phyloP scores from a whole-genome alignment of 2,329 filamentous ascomycete genomes.

The Penicillium sp. region DNA sequence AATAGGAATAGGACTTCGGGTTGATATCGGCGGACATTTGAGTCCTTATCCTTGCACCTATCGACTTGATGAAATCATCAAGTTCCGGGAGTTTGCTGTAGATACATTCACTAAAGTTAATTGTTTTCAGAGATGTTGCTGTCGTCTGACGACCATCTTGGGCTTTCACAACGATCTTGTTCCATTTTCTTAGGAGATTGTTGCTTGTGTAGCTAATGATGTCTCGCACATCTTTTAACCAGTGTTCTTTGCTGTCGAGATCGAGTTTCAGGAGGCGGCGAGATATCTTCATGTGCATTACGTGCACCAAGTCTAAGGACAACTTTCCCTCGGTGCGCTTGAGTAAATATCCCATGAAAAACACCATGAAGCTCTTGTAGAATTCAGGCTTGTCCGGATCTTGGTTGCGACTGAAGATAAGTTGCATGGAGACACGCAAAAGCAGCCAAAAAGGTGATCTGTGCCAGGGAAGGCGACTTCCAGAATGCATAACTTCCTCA shows the following conservation, averaged over 20 bases:
- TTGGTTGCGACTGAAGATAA: slow-evolving; percentile 15
- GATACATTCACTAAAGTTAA: slow-evolving; percentile 15
- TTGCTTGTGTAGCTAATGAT: background rate
- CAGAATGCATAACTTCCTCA: slow-evolving; percentile 50
- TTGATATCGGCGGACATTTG: background rate
- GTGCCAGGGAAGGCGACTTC: slow-evolving; percentile 43
- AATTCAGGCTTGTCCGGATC: slow-evolving; percentile 5
- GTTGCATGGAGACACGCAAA: slow-evolving; percentile 50
- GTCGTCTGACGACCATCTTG: background rate
- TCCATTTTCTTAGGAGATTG: background rate
- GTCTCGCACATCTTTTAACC: background rate
- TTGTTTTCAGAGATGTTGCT: background rate
- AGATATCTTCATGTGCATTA: slow-evolving; percentile 45
- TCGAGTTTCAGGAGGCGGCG: slow-evolving; percentile 42
- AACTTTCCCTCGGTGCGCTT: slow-evolving; percentile 23
- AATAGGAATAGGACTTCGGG: background rate
- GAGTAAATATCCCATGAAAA: slow-evolving; percentile 41
- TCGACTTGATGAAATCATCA: background rate
- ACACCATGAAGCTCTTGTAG: slow-evolving; percentile 54
- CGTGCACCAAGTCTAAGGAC: slow-evolving; percentile 21
- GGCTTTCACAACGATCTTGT: background rate
- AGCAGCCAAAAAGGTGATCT: slow-evolving; percentile 55
- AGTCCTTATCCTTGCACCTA: background rate
- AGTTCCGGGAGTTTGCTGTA: background rate
- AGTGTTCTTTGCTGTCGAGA: slow-evolving; percentile 7